phyloP scores from a whole-genome alignment of 306 rosid species.

The Cucumis hystrix region DNA sequence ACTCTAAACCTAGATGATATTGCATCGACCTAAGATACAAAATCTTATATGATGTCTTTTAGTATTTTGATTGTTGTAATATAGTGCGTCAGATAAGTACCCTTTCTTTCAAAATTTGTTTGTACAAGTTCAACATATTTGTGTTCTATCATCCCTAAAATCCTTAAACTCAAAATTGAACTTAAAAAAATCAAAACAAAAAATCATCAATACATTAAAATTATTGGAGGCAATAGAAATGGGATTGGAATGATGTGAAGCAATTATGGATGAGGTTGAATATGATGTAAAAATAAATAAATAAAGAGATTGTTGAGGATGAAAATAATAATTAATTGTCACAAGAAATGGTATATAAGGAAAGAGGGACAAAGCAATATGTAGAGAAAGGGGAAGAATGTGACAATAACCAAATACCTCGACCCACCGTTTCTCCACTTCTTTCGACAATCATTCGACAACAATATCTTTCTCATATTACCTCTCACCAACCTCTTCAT shows the following conservation, averaged over 20 bases:
- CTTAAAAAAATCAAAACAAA: no score
- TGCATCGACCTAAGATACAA: no score
- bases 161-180: neutral
- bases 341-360: neutral
- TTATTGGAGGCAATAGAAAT: neutral
- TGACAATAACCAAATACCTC: neutral
- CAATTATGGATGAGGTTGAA: neutral
- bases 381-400: neutral
- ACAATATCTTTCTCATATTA: constrained; percentile 5
- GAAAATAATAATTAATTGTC: neutral
- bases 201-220: no score
- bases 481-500: neutral
- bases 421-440: constrained; percentile 8
- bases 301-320: neutral
- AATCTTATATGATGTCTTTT: no score
- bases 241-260: neutral
- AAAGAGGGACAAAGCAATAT: constrained; percentile 1
- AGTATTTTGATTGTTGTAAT: no score
- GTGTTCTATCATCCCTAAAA: neutral
- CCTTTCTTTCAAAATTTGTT: no score
- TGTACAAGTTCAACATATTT: no score
- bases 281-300: no score
- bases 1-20: no score
- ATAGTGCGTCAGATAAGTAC: no score
- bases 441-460: constrained; percentile 1